Base-by-base conservation (phyloP, 371 early-diverging fungal species). In the Rhizomucor miehei region DNA sequence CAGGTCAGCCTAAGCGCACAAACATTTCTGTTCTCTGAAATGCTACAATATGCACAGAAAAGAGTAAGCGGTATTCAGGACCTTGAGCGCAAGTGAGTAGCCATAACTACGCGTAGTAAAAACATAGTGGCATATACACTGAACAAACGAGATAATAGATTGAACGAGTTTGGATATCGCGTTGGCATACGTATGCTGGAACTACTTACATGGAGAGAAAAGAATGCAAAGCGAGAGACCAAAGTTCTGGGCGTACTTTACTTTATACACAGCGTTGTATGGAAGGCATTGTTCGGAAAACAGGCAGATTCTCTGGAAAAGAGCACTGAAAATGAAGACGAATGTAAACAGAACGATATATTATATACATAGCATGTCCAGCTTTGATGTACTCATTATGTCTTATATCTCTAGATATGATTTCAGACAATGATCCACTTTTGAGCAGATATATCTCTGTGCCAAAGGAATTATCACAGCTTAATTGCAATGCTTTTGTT, bases 381-480 rank as follows among this genome's bases (percentile, higher is more conserved):
- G n/a, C n/a, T n/a, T n/a, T n/a, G n/a, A n/a, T 38, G 39, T n/a
- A 38, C 39, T 38, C 39, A 38, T 38, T n/a, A n/a, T n/a, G n/a
- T n/a, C n/a, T n/a, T n/a, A n/a, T n/a, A n/a, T n/a, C n/a, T n/a
- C 19, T 70, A 93, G 91, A 96, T 62, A 98, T 98, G 98, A 92
- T 98, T 36, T 90, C 90, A 16, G 98, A 98, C 67, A 95, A 96
- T 59, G 96, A 98, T 47, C 96, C 95, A 1, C 53, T 88, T 8
- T 75, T 95, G 38, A 86, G 84, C 39, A 88, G 86, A 65, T 97
- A 87, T 72, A 92, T 98, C 45, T 93, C 95, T 3, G 87, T 94
- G 6, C 97, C 98, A 1, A 91, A 88, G 61, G 98, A 98, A 58
- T 77, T 94, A 56, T 81, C 92, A 21, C 87, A 89, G 43, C 83